Conservation (phyloP, 768 basidiomycete genomes). For the Megacollybia marginata region DNA sequence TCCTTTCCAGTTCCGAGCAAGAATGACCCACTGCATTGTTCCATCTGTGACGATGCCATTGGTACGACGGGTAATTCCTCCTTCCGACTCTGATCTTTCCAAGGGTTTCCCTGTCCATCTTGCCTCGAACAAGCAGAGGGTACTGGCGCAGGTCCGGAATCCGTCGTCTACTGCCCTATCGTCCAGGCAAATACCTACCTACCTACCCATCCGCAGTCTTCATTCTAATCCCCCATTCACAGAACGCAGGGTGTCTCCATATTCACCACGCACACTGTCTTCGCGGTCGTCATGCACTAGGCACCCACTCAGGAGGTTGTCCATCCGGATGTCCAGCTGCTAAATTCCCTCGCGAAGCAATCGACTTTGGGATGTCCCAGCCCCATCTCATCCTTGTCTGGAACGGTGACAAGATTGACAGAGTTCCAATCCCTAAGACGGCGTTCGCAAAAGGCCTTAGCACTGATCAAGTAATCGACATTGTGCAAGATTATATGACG, state of each 20-base stretch:
- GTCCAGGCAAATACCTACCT: constrained; percentile 11
- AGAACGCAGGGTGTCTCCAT: constrained; percentile 22
- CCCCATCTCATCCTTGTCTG: constrained; percentile 16
- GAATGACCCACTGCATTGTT: constrained; percentile 14
- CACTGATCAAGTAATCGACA: constrained; percentile 5
- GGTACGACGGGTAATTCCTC: constrained; percentile 6
- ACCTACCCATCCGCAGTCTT: not conserved
- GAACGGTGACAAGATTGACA: constrained; percentile 19
- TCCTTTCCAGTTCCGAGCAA: not conserved
- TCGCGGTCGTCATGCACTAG: constrained; percentile 2
- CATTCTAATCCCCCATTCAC: not conserved
- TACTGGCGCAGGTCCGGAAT: constrained; percentile 4
- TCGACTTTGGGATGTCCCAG: constrained; percentile 4
- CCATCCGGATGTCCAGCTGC: constrained; percentile 17
- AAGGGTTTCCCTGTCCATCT: constrained; percentile 18
- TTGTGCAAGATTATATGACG: constrained; percentile 13
- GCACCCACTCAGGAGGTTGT: constrained; percentile 6
- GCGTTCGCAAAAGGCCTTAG: not conserved
- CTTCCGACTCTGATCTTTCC: not conserved
- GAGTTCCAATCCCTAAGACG: constrained; percentile 10
- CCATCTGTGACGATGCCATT: constrained; percentile 16
- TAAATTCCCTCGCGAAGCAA: constrained; percentile 12
- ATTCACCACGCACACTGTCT: constrained; percentile 22
- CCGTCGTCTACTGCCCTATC: constrained; percentile 14
- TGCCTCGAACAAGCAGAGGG: constrained; percentile 9